These are phyloP conservation scores for Dimargaris verticillata DNA, from an alignment of 192 early-diverging fungal species.

Conservation along the genomic window DNA sequence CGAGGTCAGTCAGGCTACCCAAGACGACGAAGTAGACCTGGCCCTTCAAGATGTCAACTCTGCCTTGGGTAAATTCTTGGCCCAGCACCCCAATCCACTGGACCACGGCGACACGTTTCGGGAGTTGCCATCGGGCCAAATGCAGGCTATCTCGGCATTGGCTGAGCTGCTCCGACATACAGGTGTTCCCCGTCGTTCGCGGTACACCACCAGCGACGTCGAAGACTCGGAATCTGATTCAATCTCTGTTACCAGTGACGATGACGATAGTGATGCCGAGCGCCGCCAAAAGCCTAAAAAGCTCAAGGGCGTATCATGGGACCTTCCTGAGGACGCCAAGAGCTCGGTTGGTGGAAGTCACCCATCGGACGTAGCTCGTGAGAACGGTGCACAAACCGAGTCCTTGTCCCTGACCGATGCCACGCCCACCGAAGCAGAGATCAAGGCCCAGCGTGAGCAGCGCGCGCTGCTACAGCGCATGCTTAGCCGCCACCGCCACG, in stretches of 20 bases:
- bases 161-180: conserved; percentile 4
- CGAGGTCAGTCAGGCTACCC: not conserved
- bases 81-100: not conserved
- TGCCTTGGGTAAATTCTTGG: conserved; percentile 4
- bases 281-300: not conserved
- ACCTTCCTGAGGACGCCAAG: not conserved
- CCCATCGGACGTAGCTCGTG: not conserved
- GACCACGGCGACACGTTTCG: not conserved
- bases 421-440: not conserved
- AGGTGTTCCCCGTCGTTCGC: not conserved
- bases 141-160: conserved; percentile 8
- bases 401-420: not conserved
- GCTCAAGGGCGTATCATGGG: conserved; percentile 6
- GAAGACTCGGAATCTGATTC: conserved; percentile 6
- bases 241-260: not conserved
- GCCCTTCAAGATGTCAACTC: conserved; percentile 5
- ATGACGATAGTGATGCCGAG: not conserved
- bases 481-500: conserved; percentile 9
- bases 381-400: not conserved
- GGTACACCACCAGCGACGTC: conserved; percentile 2
- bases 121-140: conserved; percentile 3
- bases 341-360: too few relatives aligned
- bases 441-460: not conserved
- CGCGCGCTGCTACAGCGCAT: conserved; percentile 9
- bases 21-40: conserved; percentile 6